Evolutionary conservation across 1,284 basidiomycete species (phyloP), one percentile per base, ranked within the genome.

Genomic region (Meira miltonrushii): DNA sequence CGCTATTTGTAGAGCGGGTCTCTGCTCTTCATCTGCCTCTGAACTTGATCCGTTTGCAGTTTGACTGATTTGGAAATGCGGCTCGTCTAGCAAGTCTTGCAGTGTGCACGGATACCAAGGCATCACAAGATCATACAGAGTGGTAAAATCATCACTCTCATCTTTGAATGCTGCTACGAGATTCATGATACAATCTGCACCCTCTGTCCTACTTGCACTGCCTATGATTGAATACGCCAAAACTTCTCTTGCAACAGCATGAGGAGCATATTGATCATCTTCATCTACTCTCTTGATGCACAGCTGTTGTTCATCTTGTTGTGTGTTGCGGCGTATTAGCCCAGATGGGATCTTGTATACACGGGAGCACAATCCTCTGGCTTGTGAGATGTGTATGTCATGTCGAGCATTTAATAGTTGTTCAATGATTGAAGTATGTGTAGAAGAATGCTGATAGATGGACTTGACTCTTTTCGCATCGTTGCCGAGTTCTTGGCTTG

Each of bases 261-360:
- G 72, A 7, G 72, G 72, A n/a, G 59, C 53, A 15, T 62, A 66
- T 40, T 71, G 65, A 10, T 64, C 65, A 38, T 74, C 70, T 19
- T 65, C 38, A 11, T 54, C 25, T 2, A 71, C 69, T 2, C 71
- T 55, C 39, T 74, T 74, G 53, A 73, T 41, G 53, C 72, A 74
- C 1, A 66, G 25, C 23, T 48, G 46, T 12, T 13, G 5, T 12
- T 19, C n/a, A 48, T 21, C 46, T 13, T 48, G 17, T 17, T 48
- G 7, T 23, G 17, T 23, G 12, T 48, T 33, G 28, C 28, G 28
- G 28, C n/a, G n/a, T n/a, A 33, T 33, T 4, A 33, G 28, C 3
- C 28, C 28, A 33, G 28, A 33, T 33, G 28, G 46, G 17, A 48
- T 21, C 12, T 17, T n/a, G 25, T 48, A 48, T 12, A 48, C 21